These are phyloP conservation scores for Colletotrichum navitas DNA, from an alignment of 2,329 filamentous ascomycete species.

Conservation along the genomic window DNA sequence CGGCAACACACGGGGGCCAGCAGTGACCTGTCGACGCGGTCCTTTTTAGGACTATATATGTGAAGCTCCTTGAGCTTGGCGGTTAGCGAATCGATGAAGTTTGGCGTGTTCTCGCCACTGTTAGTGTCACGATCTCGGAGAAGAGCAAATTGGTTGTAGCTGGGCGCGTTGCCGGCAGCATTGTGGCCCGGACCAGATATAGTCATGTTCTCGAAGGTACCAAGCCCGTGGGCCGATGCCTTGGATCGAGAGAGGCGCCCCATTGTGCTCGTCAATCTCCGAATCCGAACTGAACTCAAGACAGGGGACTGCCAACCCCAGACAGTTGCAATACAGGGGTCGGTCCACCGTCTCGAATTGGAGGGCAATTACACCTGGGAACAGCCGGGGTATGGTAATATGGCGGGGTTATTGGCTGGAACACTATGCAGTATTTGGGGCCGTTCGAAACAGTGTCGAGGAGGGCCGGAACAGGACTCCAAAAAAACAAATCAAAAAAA, in stretches of 20 bases:
- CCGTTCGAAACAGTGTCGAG: constrained; percentile 17
- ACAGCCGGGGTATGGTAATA: constrained; percentile 34
- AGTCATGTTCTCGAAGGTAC: constrained; percentile 32
- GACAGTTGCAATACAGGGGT: constrained; percentile 25
- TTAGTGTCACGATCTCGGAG: constrained; percentile 50
- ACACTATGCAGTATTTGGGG: constrained; percentile 26
- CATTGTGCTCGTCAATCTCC: constrained; percentile 38
- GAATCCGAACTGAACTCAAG: constrained; percentile 28
- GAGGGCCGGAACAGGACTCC: constrained; percentile 2
- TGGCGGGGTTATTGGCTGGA: constrained; percentile 28
- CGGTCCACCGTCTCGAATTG: constrained; percentile 25
- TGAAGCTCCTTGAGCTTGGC: constrained; percentile 52
- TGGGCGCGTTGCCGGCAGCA: constrained; percentile 1
- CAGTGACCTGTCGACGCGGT: constrained; percentile 28
- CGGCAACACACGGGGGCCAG: constrained; percentile 6
- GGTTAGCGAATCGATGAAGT: constrained; percentile 50
- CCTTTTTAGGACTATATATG: constrained; percentile 41
- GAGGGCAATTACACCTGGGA: constrained; percentile 35
- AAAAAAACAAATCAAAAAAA: neutral
- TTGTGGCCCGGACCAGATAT: constrained; percentile 22
- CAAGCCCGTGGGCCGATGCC: constrained; percentile 26
- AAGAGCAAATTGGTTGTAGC: constrained; percentile 32
- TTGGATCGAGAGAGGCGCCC: constrained; percentile 32
- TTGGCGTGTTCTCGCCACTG: constrained; percentile 45
- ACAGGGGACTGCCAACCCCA: constrained; percentile 31